Percentiles rank a stretch among this genome's conserved stretches.
These are phyloP conservation scores for Calonectria multiphialidica DNA, from an alignment of 2,329 filamentous ascomycete species.

Conservation along the genomic window DNA sequence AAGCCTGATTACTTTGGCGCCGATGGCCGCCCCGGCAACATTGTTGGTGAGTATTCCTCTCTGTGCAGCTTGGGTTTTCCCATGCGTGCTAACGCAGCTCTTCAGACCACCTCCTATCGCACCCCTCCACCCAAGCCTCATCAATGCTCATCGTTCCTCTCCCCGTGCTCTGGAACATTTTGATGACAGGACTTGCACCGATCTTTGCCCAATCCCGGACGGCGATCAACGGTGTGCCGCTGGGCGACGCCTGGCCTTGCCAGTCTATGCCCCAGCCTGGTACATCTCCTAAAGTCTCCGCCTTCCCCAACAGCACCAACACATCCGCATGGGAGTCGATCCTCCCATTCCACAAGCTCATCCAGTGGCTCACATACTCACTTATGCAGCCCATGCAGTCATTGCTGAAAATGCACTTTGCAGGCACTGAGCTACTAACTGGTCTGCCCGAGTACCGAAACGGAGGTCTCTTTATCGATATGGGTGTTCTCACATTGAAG, in stretches of 20 bases:
- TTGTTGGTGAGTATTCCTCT: conserved; percentile 76
- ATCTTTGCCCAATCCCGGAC: conserved; percentile 94
- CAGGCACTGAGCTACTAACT: conserved; percentile 84
- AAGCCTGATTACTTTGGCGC: conserved; percentile 88
- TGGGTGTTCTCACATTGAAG: conserved; percentile 84
- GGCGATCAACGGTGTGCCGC: conserved; percentile 84
- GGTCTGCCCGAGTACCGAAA: conserved; percentile 94
- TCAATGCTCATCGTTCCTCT: conserved; percentile 89
- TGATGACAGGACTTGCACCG: conserved; percentile 86
- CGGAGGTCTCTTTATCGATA: conserved; percentile 87
- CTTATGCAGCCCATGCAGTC: conserved; percentile 92
- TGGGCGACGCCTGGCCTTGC: conserved; percentile 97
- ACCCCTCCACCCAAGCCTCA: conserved; percentile 89
- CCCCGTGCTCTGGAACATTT: conserved; percentile 88
- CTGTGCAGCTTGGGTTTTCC: neutral
- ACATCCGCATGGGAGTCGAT: conserved; percentile 76
- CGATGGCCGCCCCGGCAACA: conserved; percentile 89
- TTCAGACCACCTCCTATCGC: conserved; percentile 91
- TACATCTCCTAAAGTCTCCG: conserved; percentile 50
- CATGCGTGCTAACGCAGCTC: conserved; percentile 31
- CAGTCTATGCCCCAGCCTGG: conserved; percentile 78
- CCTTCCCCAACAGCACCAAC: conserved; percentile 36
- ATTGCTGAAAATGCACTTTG: conserved; percentile 83
- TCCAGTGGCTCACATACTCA: conserved; percentile 95
- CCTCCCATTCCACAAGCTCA: conserved; percentile 92